Percentiles rank a stretch among this genome's conserved stretches.
Evolutionary conservation across 768 basidiomycete genomes (phyloP).

Genomic region (Terana coerulea): DNA sequence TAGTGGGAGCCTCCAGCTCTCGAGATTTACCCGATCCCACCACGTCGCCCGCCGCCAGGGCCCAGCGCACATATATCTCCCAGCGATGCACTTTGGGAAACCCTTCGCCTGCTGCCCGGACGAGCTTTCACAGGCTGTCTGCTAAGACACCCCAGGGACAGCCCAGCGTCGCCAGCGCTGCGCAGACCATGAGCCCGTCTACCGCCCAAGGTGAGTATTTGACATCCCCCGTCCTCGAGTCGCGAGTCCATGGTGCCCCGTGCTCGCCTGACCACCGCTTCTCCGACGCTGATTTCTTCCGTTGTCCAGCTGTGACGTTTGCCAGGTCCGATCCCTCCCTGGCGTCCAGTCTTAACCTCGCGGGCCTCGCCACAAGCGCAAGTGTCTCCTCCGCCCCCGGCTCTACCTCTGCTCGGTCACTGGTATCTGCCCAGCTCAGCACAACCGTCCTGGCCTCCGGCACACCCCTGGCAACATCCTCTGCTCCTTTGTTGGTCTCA

Average conservation of each 20-base stretch:
- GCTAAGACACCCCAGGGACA: neutral
- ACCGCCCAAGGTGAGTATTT: slow-evolving; percentile 1
- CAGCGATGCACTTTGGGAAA: slow-evolving; percentile 1
- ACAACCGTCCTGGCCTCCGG: neutral
- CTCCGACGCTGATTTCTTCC: neutral
- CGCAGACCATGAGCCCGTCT: slow-evolving; percentile 1
- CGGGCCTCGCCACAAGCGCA: neutral
- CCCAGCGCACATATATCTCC: slow-evolving; percentile 7
- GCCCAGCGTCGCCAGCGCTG: neutral
- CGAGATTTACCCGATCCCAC: slow-evolving; percentile 27
- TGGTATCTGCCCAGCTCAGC: neutral
- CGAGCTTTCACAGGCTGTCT: slow-evolving; percentile 2
- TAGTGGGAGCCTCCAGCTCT: slow-evolving; percentile 17
- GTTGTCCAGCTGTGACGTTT: neutral
- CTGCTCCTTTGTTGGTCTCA: neutral
- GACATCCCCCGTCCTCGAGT: neutral
- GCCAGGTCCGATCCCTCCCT: neutral
- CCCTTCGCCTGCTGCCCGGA: neutral
- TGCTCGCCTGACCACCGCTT: slow-evolving; percentile 6
- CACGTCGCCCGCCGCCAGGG: neutral
- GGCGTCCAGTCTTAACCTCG: neutral
- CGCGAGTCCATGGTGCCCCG: too few relatives aligned
- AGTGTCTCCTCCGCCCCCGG: neutral
- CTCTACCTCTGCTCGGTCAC: neutral
- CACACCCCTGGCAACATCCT: neutral